Base-by-base conservation (phyloP, 768 basidiomycete species). In the Cubamyces sp. region DNA sequence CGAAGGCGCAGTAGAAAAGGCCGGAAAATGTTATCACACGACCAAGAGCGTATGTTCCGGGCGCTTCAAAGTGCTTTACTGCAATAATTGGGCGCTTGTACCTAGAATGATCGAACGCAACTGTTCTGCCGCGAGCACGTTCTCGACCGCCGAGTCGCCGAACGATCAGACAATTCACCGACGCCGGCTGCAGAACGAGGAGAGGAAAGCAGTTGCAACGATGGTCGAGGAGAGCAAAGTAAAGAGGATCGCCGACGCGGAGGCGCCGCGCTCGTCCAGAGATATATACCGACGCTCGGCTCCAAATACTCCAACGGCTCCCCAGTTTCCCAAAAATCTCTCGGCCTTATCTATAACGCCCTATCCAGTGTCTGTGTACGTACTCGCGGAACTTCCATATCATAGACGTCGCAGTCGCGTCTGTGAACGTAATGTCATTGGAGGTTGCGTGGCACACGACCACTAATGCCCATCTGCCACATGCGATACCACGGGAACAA, bases 371-470 rank as follows among this genome's bases (percentile, higher is more conserved):
- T 7, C 45, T 47, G 37, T 43, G 55, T 56, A 51, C 57, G 41
- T 11, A 23, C 3, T 19, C 15, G 9, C n/a, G 9, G 1, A 30
- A 40, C 49, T 41, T 37, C 25, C n/a, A 21, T 51, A 59, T 59
- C 57, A 45, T 30, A 28, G 30, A 51, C 57, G 57, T 43, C 21
- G 41, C 23, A 18, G 18, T 18, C 23, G 18, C 46, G 19, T 39
- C 56, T 16, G 34, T 34, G 48, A 45, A 59, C 57, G 40, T 21
- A 30, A 51, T 39, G 12, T 34, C 15, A 51, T 51, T 43, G 41
- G 49, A 7, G 28, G 28, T 14, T 25, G 26, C 15, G n/a, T 43
- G 57, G 57, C 57, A 59, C 57, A 59, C 57, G 57, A 59, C 57
- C 57, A 51, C 49, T 19, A 59, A 40, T 19, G 34, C 49, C 19